Evolutionary conservation across 208 protist species (phyloP), one percentile per base, ranked within the genome.

Genomic region (Lotmaria passim): DNA sequence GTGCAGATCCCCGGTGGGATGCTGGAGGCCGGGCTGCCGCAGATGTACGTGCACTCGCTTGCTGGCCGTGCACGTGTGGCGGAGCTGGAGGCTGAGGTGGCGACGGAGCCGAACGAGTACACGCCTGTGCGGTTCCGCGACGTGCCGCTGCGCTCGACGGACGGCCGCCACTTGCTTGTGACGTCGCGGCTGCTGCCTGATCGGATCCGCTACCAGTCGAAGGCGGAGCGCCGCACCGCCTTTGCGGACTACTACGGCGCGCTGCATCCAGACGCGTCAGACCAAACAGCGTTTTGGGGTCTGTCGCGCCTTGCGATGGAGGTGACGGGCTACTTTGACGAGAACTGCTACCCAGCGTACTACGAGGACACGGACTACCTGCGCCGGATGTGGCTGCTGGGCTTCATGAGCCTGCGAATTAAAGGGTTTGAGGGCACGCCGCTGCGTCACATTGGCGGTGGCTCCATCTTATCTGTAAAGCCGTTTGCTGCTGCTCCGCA

Each of bases 131-230:
- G 34, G n/a, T 48, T 48, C 28, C 60, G 75, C 24, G 58, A 60
- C 23, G 46, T 70, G 21, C 50, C 50, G 48, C 67, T 75, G 62
- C 69, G 73, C 17, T 64, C 67, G 38, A 61, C 69, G 34, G 57
- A 64, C 30, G 61, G 41, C 43, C 57, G 61, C 31, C 51, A 52
- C 51, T 57, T 64, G 47, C 68, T 69, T 44, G 44, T 72, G 28
- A 78, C 81, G 14, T 79, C 81, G n/a, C 60, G 65, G n/a, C 73
- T 86, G 38, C 61, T 82, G 39, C 81, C 81, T 0, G 73, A 75
- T 58, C 63, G 70, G 24, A 77, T 83, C 39, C 78, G 73, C 38
- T 75, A 81, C 58, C 31, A 73, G 33, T 59, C 67, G 23, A 31
- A 38, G 33, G 34, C 34, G 1, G 24, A 62, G 63, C 34, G 38